phyloP scores from a whole-genome alignment of 1,139 yeast species.

The Scheffersomyces quercinus region DNA sequence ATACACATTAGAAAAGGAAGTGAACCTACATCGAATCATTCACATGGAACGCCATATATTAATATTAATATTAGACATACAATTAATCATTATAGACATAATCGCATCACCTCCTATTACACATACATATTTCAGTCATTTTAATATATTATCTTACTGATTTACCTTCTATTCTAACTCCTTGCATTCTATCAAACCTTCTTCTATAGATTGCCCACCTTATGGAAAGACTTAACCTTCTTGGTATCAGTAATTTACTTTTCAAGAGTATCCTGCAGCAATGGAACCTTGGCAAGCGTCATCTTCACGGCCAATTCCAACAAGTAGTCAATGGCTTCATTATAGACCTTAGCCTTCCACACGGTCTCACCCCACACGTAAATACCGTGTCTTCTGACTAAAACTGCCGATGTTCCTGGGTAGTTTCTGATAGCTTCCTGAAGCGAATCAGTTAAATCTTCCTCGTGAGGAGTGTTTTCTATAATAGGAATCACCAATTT shows the following conservation, averaged over 20 bases:
- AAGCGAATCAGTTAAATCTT: conserved; percentile 71
- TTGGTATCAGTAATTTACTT: no score
- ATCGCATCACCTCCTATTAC: no score
- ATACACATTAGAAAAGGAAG: no score
- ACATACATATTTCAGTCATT: no score
- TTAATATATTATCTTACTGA: no score
- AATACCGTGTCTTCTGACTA: conserved; percentile 91
- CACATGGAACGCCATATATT: no score
- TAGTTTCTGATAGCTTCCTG: conserved; percentile 63
- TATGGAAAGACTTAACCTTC: no score
- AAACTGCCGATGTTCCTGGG: conserved; percentile 80
- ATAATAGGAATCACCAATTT: conserved; percentile 83
- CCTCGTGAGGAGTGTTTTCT: conserved; percentile 87
- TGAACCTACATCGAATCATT: no score
- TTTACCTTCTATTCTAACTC: no score
- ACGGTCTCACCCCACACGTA: conserved; percentile 94
- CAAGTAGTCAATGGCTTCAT: conserved; percentile 90
- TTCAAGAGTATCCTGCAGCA: conserved; percentile 18
- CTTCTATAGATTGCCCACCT: neutral
- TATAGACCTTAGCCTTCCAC: conserved; percentile 90
- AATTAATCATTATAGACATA: no score
- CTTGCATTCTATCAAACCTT: no score
- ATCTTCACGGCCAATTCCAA: conserved; percentile 83
- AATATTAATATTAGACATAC: no score
- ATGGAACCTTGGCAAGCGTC: conserved; percentile 61